Conservation (phyloP, 805 yeast species). For the Lachancea fermentati region DNA sequence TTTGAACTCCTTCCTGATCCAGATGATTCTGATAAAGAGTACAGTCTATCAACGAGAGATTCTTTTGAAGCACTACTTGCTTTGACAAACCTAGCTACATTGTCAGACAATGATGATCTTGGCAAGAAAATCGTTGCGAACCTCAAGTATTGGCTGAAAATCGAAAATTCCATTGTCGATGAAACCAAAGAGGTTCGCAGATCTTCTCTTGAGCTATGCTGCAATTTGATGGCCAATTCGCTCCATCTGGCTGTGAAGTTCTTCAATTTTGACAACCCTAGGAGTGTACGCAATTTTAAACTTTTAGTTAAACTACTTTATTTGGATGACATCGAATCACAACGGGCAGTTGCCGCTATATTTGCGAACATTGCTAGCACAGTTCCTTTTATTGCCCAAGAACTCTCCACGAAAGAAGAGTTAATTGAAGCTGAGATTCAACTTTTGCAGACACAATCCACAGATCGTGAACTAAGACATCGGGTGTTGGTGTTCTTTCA, state of each 20-base stretch:
- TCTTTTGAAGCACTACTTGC: slow-evolving; percentile 56
- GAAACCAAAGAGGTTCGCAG: slow-evolving; percentile 47
- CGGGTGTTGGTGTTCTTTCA: slow-evolving; percentile 32
- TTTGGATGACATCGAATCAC: slow-evolving; percentile 37
- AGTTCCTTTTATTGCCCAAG: slow-evolving; percentile 33
- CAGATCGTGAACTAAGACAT: slow-evolving; percentile 29
- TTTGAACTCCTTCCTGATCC: slow-evolving; percentile 35
- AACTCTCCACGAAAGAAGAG: slow-evolving; percentile 22
- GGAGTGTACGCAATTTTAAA: slow-evolving; percentile 37
- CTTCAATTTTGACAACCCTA: slow-evolving; percentile 45
- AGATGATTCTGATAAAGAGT: slow-evolving; percentile 11
- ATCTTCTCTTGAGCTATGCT: slow-evolving; percentile 57
- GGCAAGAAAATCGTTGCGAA: slow-evolving; percentile 28
- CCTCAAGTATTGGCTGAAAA: slow-evolving; percentile 40
- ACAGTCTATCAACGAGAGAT: slow-evolving; percentile 25
- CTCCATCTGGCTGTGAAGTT: slow-evolving; percentile 42
- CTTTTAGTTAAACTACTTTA: slow-evolving; percentile 37
- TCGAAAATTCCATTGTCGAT: slow-evolving; percentile 41
- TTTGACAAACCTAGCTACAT: slow-evolving; percentile 59
- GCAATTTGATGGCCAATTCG: slow-evolving; percentile 48
- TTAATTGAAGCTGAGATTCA: slow-evolving; percentile 23
- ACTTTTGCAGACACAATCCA: slow-evolving; percentile 25
- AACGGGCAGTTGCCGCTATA: slow-evolving; percentile 37
- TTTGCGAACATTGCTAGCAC: slow-evolving; percentile 32
- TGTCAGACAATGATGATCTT: slow-evolving; percentile 36